Evolutionary conservation across 441 rosid genomes (phyloP).

Genomic region (Raphanus hybrid): DNA sequence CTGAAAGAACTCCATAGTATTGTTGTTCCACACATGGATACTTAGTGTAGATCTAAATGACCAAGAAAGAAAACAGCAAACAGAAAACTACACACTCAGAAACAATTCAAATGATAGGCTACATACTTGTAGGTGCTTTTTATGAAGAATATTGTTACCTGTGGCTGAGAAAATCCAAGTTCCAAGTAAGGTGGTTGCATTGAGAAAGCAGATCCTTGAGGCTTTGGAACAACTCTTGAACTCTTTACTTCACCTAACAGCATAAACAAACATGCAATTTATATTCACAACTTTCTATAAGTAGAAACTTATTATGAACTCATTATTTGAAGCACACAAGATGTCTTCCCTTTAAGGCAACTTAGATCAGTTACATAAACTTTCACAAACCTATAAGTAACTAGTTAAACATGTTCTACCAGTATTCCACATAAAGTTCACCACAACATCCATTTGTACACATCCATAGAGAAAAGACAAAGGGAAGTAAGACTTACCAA

Average conservation of each 20-base stretch:
- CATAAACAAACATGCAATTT: constrained; percentile 13
- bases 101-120: background rate
- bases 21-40: constrained; percentile 70
- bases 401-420: background rate
- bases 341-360: background rate
- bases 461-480: constrained; percentile 6
- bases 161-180: constrained; percentile 64
- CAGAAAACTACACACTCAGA: background rate
- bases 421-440: constrained; percentile 7
- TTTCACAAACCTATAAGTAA: background rate
- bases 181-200: constrained; percentile 62
- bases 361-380: constrained; percentile 5
- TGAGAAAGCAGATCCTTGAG: constrained; percentile 52
- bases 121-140: background rate
- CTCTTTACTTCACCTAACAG: constrained; percentile 62
- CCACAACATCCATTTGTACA: background rate
- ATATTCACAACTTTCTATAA: background rate
- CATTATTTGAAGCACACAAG: constrained; percentile 1
- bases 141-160: constrained; percentile 40
- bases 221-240: constrained; percentile 54
- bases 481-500: constrained; percentile 50
- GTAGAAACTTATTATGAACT: background rate
- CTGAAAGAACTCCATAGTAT: constrained; percentile 68
- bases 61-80: constrained; percentile 22
- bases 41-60: constrained; percentile 60